A percentile compares a stretch with the other conserved stretches of the same genome.
Evolutionary conservation across 2,329 filamentous ascomycete genomes (phyloP).

Genomic region (Beauveria sp.): DNA sequence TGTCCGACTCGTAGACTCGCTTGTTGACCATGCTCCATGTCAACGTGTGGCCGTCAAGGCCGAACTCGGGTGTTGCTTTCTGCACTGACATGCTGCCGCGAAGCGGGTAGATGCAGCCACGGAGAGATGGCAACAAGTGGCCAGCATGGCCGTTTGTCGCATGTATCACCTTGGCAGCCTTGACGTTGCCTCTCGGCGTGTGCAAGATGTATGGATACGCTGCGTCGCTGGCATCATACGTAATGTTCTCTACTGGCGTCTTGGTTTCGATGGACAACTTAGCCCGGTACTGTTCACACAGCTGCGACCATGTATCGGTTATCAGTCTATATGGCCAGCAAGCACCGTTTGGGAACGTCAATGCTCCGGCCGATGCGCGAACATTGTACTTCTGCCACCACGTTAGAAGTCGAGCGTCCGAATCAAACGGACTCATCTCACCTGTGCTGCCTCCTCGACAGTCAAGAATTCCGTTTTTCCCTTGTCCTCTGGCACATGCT

Average conservation of each 20-base stretch:
- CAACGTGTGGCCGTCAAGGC: not conserved
- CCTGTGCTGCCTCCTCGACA: constrained; percentile 15
- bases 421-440: not conserved
- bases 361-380: constrained; percentile 13
- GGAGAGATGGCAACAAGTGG: constrained; percentile 32
- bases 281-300: constrained; percentile 20
- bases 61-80: constrained; percentile 17
- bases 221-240: not conserved
- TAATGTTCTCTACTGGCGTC: constrained; percentile 22
- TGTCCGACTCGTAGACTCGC: constrained; percentile 37
- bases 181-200: constrained; percentile 29
- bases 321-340: constrained; percentile 34
- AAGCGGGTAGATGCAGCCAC: constrained; percentile 29
- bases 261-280: constrained; percentile 23
- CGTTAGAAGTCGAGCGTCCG: not conserved
- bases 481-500: constrained; percentile 16
- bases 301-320: constrained; percentile 24
- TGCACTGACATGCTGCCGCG: constrained; percentile 37
- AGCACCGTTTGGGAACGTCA: constrained; percentile 23
- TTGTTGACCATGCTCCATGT: constrained; percentile 32
- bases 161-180: constrained; percentile 29
- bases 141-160: constrained; percentile 35
- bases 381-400: constrained; percentile 18
- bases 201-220: constrained; percentile 21
- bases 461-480: constrained; percentile 1